Evolutionary conservation across 768 basidiomycete genomes (phyloP).

Genomic region (Dioszegia crocea): DNA sequence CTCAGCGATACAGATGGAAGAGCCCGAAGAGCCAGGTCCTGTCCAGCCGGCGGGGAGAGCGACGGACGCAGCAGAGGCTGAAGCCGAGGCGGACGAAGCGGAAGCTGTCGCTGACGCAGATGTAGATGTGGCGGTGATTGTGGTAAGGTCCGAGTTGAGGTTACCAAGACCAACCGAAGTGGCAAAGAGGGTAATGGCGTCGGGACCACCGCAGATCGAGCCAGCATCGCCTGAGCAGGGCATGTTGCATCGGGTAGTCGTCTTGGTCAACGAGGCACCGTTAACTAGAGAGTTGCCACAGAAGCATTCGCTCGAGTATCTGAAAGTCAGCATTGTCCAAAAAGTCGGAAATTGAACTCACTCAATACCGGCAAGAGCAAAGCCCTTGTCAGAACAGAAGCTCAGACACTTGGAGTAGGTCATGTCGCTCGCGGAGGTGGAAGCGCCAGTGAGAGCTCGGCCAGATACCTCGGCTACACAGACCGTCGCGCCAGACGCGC

Average conservation of each 20-base stretch:
- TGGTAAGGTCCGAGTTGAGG: slow-evolving; percentile 10
- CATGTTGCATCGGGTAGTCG: slow-evolving; percentile 17
- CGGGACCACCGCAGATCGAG: slow-evolving; percentile 16
- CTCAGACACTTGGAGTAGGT: slow-evolving; percentile 20
- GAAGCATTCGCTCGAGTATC: slow-evolving; percentile 31
- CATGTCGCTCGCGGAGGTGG: slow-evolving; percentile 9
- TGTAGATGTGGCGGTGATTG: slow-evolving; percentile 9
- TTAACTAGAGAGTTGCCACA: slow-evolving; percentile 30
- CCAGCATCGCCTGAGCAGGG: slow-evolving; percentile 15
- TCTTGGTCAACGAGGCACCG: slow-evolving; percentile 21
- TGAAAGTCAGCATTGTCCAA: slow-evolving; percentile 24
- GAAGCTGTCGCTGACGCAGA: background rate
- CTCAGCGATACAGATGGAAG: slow-evolving; percentile 13
- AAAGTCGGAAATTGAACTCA: slow-evolving; percentile 26
- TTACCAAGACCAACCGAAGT: slow-evolving; percentile 3
- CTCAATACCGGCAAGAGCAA: slow-evolving; percentile 17
- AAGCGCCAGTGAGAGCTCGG: slow-evolving; percentile 2
- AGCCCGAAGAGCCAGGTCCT: slow-evolving; percentile 16
- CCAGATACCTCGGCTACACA: slow-evolving; percentile 13
- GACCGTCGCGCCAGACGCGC: background rate
- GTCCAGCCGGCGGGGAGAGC: slow-evolving; percentile 16
- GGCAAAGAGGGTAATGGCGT: slow-evolving; percentile 22
- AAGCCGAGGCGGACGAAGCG: slow-evolving; percentile 10
- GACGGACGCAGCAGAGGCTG: slow-evolving; percentile 1
- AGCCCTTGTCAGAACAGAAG: slow-evolving; percentile 7